Evolutionary conservation across 768 basidiomycete species (phyloP).

Genomic region (Trametes villosa): DNA sequence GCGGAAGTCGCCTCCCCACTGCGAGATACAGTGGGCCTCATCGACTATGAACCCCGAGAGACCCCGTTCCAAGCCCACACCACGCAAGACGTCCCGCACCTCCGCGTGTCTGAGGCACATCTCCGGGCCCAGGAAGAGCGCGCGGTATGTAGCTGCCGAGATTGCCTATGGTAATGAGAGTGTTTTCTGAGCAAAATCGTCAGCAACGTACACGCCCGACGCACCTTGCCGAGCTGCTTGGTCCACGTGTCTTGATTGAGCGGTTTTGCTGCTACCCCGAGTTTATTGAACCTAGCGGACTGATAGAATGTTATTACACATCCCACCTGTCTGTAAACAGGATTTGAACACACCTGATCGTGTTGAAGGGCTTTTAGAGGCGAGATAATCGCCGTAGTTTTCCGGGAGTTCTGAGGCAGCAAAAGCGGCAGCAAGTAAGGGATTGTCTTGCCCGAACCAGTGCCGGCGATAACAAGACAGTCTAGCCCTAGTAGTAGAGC

Average conservation of each 20-base stretch:
- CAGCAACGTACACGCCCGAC: background rate
- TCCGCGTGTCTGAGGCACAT: conserved; percentile 27
- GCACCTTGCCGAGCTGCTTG: no score
- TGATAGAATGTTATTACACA: background rate
- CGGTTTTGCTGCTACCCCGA: background rate
- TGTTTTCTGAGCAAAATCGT: background rate
- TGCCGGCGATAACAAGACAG: conserved; percentile 20
- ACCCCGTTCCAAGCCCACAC: conserved; percentile 41
- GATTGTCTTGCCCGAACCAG: conserved; percentile 30
- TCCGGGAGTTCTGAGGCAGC: conserved; percentile 5
- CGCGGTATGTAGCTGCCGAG: conserved; percentile 11
- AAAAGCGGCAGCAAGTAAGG: conserved; percentile 30
- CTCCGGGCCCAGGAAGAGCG: conserved; percentile 31
- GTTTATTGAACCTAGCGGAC: background rate
- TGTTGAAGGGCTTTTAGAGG: conserved; percentile 29
- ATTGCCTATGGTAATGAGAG: background rate
- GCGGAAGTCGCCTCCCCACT: conserved; percentile 3
- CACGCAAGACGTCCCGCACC: conserved; percentile 15
- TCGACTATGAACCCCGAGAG: conserved; percentile 26
- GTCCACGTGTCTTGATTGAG: no score
- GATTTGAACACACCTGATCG: conserved; percentile 26
- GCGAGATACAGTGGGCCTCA: conserved; percentile 1
- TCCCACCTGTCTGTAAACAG: background rate
- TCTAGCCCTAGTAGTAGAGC: conserved; percentile 21
- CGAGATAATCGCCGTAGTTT: conserved; percentile 24